Conservation (phyloP, 148 eudicot genomes). For the Heliosperma pusillum region DNA sequence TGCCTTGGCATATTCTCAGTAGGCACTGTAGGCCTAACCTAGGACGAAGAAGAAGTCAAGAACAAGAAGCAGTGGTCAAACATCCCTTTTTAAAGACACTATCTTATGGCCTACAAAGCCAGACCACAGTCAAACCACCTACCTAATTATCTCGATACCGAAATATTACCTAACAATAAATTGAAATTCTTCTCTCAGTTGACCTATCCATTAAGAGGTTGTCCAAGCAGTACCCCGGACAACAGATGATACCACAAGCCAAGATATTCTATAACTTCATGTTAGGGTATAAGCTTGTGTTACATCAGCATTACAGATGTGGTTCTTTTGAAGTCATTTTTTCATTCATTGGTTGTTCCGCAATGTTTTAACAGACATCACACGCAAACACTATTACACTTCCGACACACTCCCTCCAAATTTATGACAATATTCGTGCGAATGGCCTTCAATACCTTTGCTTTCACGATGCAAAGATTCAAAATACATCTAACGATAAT, state of each 20-base stretch:
- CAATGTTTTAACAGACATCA: neutral
- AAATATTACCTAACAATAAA: neutral
- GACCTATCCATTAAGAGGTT: neutral
- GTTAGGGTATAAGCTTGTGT: neutral
- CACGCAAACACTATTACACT: neutral
- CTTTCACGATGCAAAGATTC: neutral
- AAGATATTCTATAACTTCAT: neutral
- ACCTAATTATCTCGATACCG: neutral
- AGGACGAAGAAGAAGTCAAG: neutral
- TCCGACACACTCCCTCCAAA: neutral
- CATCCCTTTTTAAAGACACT: neutral
- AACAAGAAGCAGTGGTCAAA: neutral
- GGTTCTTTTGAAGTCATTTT: neutral
- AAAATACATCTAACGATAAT: neutral
- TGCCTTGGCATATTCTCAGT: neutral
- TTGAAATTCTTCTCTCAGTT: neutral
- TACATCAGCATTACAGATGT: neutral
- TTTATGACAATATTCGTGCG: neutral
- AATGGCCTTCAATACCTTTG: neutral
- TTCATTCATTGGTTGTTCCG: neutral
- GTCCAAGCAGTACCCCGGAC: neutral
- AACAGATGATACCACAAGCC: conserved; percentile 2
- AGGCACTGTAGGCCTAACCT: neutral
- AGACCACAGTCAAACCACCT: neutral
- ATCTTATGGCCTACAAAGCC: neutral